A percentile compares a stretch with the other conserved stretches of the same genome.
phyloP scores from a whole-genome alignment of 2,329 filamentous ascomycete genomes.

The Aspergillus sp. region DNA sequence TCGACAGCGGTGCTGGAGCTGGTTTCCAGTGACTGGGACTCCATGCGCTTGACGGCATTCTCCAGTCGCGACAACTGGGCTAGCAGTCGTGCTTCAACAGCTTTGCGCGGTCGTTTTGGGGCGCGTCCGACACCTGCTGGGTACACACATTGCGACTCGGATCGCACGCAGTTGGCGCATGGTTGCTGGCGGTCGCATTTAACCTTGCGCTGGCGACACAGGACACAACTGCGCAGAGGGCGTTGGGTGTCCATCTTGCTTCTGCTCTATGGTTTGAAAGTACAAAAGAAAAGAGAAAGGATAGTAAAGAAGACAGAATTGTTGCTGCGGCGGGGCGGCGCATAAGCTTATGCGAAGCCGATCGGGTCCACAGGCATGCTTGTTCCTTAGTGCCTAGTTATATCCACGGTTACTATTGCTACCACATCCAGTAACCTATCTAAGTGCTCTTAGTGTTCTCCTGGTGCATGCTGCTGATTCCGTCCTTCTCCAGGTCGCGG shows the following conservation, averaged over 20 bases:
- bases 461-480: background rate
- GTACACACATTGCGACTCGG: constrained; percentile 36
- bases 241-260: background rate
- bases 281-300: background rate
- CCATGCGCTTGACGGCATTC: constrained; percentile 56
- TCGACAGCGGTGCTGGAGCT: background rate
- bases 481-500: constrained; percentile 1
- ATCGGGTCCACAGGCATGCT: background rate
- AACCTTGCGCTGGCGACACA: constrained; percentile 42
- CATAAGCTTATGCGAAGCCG: constrained; percentile 15
- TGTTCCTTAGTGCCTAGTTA: background rate
- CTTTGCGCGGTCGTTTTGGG: constrained; percentile 15
- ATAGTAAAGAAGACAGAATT: background rate
- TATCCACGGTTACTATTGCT: background rate
- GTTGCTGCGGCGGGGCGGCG: background rate
- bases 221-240: constrained; percentile 25
- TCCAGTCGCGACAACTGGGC: constrained; percentile 56
- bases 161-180: constrained; percentile 46
- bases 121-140: constrained; percentile 24
- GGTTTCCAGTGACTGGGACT: constrained; percentile 29
- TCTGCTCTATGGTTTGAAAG: background rate
- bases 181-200: constrained; percentile 45
- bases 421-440: background rate
- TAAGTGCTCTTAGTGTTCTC: background rate
- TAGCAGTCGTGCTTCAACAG: constrained; percentile 37